Base-by-base conservation (phyloP, 768 basidiomycete species). In the Lentinula aciculospora region DNA sequence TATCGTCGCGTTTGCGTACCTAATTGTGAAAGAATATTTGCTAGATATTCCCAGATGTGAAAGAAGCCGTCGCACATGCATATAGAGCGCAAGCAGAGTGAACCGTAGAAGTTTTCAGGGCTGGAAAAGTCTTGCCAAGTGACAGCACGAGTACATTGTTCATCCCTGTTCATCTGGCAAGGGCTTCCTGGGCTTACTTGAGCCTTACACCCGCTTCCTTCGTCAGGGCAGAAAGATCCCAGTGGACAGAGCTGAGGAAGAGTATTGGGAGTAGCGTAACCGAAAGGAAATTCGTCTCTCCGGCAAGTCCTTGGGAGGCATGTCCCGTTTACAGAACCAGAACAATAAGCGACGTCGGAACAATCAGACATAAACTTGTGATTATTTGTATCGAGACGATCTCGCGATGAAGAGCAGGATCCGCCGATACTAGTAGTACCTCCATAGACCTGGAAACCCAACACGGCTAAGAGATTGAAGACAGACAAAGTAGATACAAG, bases 201-300 rank as follows among this genome's bases (percentile, higher is more conserved):
- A 4, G 66, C 61, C 32, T 71, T 64, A 66, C 87, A 89, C 3
- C 76, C 78, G 61, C 79, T 78, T 12, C 82, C 84, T 64, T 86
- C 83, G 62, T 89, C 86, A 0, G 85, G 85, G 62, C 86, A 88
- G 69, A 84, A 88, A n/a, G 71, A 67, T 7, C 78, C 83, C 15
- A 58, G 48, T 1, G 70, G 64, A 62, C 87, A 89, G 32, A 81
- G 67, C 0, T 81, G 78, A 1, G 86, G 86, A 8, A 85, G 65
- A 1, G 62, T 55, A 9, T 72, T 70, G 3, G 64, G 63, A 2
- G 65, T 37, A 5, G 60, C 65, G 65, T 73, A 84, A 39, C 79
- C 81, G 58, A 80, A 83, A 1, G 82, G 81, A 62, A 80, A 87
- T 61, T 82, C 79, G 64, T 88, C 86, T 40, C 77, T 73, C 27